Evolutionary conservation across 2,329 filamentous ascomycete genomes (phyloP), one percentile per base, ranked within the genome.

Genomic region (Dactylonectria macrodidyma): DNA sequence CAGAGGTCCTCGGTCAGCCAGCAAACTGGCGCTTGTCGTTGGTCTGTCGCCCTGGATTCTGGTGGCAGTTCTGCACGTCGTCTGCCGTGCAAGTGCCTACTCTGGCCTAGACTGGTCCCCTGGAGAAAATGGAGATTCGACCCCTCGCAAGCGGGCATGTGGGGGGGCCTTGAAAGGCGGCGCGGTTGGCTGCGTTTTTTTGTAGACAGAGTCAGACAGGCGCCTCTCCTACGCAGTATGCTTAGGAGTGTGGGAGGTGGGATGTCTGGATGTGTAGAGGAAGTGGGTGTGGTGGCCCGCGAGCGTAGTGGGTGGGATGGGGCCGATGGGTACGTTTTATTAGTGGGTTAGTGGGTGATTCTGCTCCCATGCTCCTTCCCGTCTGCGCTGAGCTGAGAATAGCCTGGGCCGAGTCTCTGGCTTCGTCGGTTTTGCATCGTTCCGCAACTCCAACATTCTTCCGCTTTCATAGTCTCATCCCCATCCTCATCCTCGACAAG

Each of bases 371-470:
- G 59, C 54, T 59, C 59, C 59, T 61, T 58, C 46, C 63, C 52
- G 46, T 26, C 51, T 38, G 38, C 41, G 54, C 55, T 65, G 63
- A 65, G 62, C 63, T 57, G 63, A 60, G 62, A 64, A 64, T 59
- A 48, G 50, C n/a, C 50, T 34, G 50, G 50, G 9, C 50, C 30
- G 50, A 52, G 50, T 52, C 7, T 52, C 50, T 52, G 51, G 19
- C 51, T 54, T 54, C 30, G 33, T 24, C n/a, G 51, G 51, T 22
- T 54, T 36, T 36, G 51, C 33, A 54, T 34, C 50, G n/a, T 52
- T 34, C 30, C 16, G 50, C 24, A 51, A 16, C 16, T 26, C 7
- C 47, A 50, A 51, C 38, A 41, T 6, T 19, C 30, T 22, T 16
- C n/a, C 30, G 3, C n/a, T 52, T 34, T n/a, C 41, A 44, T 14